phyloP scores from a whole-genome alignment of 2,329 filamentous ascomycete species.

The Dryadomyces quercus-mongolicae region DNA sequence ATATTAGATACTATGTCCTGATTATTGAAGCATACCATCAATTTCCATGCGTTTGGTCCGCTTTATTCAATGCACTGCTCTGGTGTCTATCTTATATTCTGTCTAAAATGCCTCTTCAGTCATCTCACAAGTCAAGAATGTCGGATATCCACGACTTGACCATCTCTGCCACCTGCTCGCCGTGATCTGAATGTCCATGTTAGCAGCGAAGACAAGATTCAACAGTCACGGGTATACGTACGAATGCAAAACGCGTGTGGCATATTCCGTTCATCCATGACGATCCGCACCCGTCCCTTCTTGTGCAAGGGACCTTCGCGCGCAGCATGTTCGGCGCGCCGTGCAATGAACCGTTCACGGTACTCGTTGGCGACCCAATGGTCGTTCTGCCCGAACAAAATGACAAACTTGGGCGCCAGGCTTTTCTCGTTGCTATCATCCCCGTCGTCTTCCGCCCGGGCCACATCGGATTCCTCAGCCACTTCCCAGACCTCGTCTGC shows the following conservation, averaged over 20 bases:
- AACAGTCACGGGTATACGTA: constrained; percentile 19
- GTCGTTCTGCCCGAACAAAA: constrained; percentile 48
- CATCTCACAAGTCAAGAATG: constrained; percentile 18
- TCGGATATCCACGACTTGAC: constrained; percentile 40
- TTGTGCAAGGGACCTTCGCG: constrained; percentile 17
- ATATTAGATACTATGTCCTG: no score
- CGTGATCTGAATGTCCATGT: constrained; percentile 27
- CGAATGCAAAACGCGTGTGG: constrained; percentile 51
- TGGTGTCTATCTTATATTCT: background rate
- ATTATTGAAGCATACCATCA: no score
- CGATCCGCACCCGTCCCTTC: constrained; percentile 30
- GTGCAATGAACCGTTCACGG: constrained; percentile 43
- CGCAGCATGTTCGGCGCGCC: constrained; percentile 19
- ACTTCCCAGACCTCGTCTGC: constrained; percentile 45
- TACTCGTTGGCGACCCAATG: constrained; percentile 49
- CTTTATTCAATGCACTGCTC: no score
- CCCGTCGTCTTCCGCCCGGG: background rate
- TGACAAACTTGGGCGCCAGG: constrained; percentile 37
- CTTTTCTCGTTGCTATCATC: background rate
- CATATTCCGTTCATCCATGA: constrained; percentile 41
- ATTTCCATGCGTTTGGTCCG: no score
- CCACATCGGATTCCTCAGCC: constrained; percentile 10
- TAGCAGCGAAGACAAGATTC: background rate
- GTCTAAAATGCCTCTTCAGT: background rate
- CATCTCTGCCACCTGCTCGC: constrained; percentile 36